These are phyloP conservation scores for Boechera divaricarpa DNA, from an alignment of 345 rosid species.

Conservation along the genomic window DNA sequence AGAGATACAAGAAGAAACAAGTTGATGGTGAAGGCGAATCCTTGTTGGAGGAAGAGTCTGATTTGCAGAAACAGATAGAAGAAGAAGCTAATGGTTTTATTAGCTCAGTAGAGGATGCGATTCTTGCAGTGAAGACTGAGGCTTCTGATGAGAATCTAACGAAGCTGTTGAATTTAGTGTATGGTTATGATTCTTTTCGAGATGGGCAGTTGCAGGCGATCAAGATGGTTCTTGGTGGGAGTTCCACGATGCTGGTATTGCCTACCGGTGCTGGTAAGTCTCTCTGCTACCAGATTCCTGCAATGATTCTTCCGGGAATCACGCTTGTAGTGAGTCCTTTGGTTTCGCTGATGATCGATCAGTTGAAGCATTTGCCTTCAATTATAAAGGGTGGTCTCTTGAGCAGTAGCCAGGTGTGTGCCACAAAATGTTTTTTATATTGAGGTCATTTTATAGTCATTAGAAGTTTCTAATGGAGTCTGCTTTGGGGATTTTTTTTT, in stretches of 20 bases:
- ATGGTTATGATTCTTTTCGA: conserved; percentile 48
- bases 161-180: conserved; percentile 45
- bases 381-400: conserved; percentile 71
- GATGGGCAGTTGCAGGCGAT: conserved; percentile 48
- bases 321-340: conserved; percentile 58
- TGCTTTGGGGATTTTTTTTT: conserved; percentile 8
- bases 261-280: conserved; percentile 97
- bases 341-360: conserved; percentile 96
- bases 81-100: conserved; percentile 40
- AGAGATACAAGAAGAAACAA: conserved; percentile 51
- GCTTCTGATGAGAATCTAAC: conserved; percentile 55
- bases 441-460: not conserved
- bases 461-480: conserved; percentile 16
- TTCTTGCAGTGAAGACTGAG: conserved; percentile 55
- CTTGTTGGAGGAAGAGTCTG: conserved; percentile 51
- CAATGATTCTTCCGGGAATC: conserved; percentile 76
- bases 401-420: conserved; percentile 78
- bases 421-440: not conserved
- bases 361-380: conserved; percentile 82
- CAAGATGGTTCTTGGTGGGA: conserved; percentile 58
- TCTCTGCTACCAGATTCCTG: conserved; percentile 91
- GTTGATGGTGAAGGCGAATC: conserved; percentile 54
- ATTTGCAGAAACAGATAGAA: conserved; percentile 40
- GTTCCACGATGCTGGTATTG: conserved; percentile 81
- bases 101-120: conserved; percentile 55